These are phyloP conservation scores for Acmispon strigosus DNA, from an alignment of 306 rosid genomes.

Conservation along the genomic window DNA sequence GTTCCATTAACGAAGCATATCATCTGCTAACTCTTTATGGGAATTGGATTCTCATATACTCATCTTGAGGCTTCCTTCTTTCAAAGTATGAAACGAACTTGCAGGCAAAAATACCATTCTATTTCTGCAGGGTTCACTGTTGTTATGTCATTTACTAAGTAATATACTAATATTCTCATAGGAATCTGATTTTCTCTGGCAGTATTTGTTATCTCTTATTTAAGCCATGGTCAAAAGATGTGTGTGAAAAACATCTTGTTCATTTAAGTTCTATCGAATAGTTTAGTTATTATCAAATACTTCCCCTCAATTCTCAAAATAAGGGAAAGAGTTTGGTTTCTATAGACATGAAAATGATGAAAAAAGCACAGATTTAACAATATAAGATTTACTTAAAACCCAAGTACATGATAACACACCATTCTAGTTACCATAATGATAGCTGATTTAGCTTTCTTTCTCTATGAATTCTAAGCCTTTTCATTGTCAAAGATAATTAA, in stretches of 20 bases:
- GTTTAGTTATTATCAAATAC: no score
- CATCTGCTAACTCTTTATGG: conserved; percentile 10
- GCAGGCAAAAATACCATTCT: background rate
- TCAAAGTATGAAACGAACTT: background rate
- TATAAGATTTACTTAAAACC: no score
- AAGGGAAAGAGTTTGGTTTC: no score
- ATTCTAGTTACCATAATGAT: no score
- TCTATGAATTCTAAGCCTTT: no score
- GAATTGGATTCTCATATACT: conserved; percentile 13
- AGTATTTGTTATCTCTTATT: background rate
- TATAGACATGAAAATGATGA: no score
- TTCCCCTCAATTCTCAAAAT: no score
- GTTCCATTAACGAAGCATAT: background rate
- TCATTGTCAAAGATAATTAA: no score
- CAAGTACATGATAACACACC: no score
- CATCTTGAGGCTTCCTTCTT: background rate
- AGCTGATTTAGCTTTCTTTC: no score
- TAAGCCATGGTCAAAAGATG: background rate
- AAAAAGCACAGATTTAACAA: no score
- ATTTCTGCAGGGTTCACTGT: background rate
- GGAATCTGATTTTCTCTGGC: background rate
- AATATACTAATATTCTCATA: background rate
- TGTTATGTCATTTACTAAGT: background rate
- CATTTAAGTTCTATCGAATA: no score
- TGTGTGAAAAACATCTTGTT: background rate